Evolutionary conservation across 257 asterid genomes (phyloP).

Genomic region (Phtheirospermum japonicum): DNA sequence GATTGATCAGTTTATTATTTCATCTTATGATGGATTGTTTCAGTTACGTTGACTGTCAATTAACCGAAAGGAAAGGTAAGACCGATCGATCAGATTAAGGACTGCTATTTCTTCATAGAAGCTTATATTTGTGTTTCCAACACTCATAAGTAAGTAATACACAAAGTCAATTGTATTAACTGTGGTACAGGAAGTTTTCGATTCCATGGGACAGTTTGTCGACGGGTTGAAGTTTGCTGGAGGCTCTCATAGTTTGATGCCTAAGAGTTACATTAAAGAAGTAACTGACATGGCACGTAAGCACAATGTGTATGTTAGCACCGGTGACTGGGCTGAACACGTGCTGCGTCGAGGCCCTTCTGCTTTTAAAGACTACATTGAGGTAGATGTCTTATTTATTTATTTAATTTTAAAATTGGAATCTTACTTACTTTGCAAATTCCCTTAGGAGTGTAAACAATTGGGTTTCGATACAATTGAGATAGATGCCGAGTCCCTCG

Average conservation of each 20-base stretch:
- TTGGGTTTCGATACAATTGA: constrained; percentile 90
- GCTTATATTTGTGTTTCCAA: neutral
- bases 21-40: neutral
- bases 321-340: constrained; percentile 81
- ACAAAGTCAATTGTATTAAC: neutral
- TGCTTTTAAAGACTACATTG: constrained; percentile 61
- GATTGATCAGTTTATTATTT: neutral
- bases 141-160: neutral
- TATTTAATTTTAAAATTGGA: no score
- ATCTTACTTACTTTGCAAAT: neutral
- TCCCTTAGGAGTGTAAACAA: constrained; percentile 73
- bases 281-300: constrained; percentile 73
- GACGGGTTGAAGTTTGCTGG: constrained; percentile 84
- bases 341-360: constrained; percentile 62
- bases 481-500: constrained; percentile 72
- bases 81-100: no score
- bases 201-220: constrained; percentile 81
- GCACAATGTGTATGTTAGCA: constrained; percentile 77
- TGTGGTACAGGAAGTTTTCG: constrained; percentile 66
- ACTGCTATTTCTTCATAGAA: no score
- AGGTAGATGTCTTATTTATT: constrained; percentile 34
- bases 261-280: constrained; percentile 60
- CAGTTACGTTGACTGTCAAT: neutral
- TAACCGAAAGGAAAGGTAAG: neutral
- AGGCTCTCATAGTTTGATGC: constrained; percentile 73